phyloP scores from a whole-genome alignment of 1,139 yeast species.

The Blastobotrys elegans region DNA sequence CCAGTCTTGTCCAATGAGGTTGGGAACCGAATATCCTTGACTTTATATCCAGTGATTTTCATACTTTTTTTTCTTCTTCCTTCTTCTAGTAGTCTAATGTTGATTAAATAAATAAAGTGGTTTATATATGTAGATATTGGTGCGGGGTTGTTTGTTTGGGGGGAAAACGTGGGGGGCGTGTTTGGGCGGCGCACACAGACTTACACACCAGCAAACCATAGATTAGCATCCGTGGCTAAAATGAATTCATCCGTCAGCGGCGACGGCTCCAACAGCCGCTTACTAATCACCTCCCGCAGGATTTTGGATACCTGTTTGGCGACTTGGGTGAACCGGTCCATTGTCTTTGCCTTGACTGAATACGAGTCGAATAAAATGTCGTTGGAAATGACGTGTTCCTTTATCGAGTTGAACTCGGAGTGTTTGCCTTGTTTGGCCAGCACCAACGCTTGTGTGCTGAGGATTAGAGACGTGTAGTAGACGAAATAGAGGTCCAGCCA shows the following conservation, averaged over 20 bases:
- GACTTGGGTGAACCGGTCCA: conserved; percentile 14
- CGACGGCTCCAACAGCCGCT: conserved; percentile 7
- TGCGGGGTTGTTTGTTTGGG: neutral
- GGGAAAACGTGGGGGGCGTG: neutral
- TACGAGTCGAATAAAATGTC: conserved; percentile 13
- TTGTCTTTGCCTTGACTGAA: conserved; percentile 10
- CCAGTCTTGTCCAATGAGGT: conserved; percentile 37
- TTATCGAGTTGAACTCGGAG: conserved; percentile 9
- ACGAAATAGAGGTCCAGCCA: conserved; percentile 13
- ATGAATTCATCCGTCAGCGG: neutral
- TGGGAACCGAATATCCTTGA: conserved; percentile 36
- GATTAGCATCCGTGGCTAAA: conserved; percentile 1
- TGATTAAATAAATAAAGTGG: no score
- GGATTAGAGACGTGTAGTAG: conserved; percentile 10
- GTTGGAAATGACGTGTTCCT: conserved; percentile 12
- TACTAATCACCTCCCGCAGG: conserved; percentile 9
- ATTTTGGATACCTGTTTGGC: conserved; percentile 11
- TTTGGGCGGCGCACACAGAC: neutral
- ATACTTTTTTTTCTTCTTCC: conserved; percentile 4
- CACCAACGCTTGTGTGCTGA: conserved; percentile 11
- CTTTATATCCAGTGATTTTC: conserved; percentile 29
- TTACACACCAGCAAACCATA: neutral
- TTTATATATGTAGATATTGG: neutral
- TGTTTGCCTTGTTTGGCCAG: conserved; percentile 7
- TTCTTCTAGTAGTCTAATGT: no score